Evolutionary conservation across 2,329 filamentous ascomycete genomes (phyloP).

Genomic region (Neodidymelliopsis sp.): DNA sequence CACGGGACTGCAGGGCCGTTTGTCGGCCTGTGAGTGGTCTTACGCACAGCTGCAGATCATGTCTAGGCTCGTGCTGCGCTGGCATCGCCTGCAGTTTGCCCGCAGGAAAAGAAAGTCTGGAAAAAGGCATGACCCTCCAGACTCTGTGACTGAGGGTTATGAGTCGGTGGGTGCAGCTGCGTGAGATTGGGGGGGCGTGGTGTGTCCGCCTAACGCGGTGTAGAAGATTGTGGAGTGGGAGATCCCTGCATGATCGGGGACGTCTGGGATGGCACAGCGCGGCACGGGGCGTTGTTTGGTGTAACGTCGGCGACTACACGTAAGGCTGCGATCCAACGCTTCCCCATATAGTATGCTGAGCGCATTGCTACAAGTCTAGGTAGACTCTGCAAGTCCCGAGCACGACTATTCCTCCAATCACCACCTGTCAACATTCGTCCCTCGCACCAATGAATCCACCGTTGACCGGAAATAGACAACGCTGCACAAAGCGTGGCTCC

Average conservation of each 20-base stretch:
- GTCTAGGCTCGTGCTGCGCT: not conserved
- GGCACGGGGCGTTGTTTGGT: not conserved
- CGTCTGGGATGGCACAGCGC: not conserved
- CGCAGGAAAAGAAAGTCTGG: not conserved
- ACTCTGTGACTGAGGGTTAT: too few species aligned
- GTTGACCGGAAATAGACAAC: too few species aligned
- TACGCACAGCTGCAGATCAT: constrained; percentile 2
- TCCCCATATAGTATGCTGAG: too few species aligned
- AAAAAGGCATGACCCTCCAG: too few species aligned
- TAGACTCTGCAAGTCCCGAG: too few species aligned
- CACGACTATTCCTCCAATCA: too few species aligned
- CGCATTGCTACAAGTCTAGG: too few species aligned
- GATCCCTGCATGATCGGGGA: constrained; percentile 12
- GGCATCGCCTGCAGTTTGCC: constrained; percentile 1
- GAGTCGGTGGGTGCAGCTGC: not conserved
- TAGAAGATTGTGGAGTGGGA: not conserved
- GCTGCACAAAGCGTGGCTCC: too few species aligned
- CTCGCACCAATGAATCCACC: too few species aligned
- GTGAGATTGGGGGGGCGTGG: not conserved
- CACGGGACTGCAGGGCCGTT: constrained; percentile 2
- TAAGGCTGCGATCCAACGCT: constrained; percentile 6
- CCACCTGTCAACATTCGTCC: too few species aligned
- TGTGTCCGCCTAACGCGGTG: not conserved
- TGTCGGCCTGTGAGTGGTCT: constrained; percentile 9
- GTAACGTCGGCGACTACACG: constrained; percentile 14